Evolutionary conservation across 2,329 filamentous ascomycete species (phyloP).

Genomic region (Botrytis deweyae): DNA sequence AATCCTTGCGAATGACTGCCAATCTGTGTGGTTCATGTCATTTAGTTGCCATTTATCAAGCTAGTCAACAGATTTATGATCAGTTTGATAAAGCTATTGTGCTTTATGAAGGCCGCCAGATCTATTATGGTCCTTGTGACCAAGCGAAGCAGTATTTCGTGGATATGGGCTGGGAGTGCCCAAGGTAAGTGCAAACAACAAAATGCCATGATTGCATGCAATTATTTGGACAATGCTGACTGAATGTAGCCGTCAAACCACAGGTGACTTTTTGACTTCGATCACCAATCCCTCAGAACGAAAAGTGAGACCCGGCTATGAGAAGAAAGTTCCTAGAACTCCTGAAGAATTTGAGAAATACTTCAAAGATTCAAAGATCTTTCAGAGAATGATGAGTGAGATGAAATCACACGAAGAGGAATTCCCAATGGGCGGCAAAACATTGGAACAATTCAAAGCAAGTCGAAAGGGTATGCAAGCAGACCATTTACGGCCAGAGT

Average conservation of each 20-base stretch:
- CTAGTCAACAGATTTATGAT: conserved; percentile 67
- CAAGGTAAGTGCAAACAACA: conserved; percentile 38
- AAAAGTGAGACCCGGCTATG: conserved; percentile 55
- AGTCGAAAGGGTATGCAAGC: conserved; percentile 43
- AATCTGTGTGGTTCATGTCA: conserved; percentile 64
- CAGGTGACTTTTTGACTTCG: conserved; percentile 72
- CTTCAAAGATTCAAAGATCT: conserved; percentile 49
- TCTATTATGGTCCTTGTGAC: conserved; percentile 68
- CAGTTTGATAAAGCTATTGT: conserved; percentile 69
- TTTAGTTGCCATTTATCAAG: conserved; percentile 71
- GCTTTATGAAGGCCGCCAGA: conserved; percentile 66
- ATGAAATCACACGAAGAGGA: conserved; percentile 52
- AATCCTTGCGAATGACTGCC: conserved; percentile 62
- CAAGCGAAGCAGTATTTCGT: conserved; percentile 69
- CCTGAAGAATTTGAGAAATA: conserved; percentile 55
- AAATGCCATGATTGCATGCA: neutral
- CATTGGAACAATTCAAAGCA: conserved; percentile 43
- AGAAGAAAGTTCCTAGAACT: conserved; percentile 56
- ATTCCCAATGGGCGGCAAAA: conserved; percentile 40
- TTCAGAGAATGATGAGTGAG: conserved; percentile 46
- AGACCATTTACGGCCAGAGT: conserved; percentile 61
- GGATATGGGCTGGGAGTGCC: conserved; percentile 68
- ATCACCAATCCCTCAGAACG: conserved; percentile 65
- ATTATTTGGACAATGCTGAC: neutral
- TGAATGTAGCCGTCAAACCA: conserved; percentile 44